Evolutionary conservation across 2,329 filamentous ascomycete species (phyloP).

Genomic region (Exutisphaerella laricina): DNA sequence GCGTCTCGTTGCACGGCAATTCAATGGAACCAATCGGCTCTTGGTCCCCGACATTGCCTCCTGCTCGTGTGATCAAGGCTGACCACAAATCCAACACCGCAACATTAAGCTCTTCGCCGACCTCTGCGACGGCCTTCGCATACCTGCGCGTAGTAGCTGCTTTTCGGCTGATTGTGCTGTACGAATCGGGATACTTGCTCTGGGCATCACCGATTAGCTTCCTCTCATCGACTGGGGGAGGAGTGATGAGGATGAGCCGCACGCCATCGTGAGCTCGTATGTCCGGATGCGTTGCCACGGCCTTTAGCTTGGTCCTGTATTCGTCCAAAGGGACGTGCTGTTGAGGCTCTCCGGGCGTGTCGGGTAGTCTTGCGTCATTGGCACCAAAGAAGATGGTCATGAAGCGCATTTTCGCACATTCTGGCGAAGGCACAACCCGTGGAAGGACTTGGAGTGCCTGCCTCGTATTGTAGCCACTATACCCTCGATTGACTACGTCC

Average conservation of each 20-base stretch:
- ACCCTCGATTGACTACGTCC: conserved; percentile 83
- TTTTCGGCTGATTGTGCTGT: conserved; percentile 42
- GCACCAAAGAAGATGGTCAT: conserved; percentile 67
- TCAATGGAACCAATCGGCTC: conserved; percentile 48
- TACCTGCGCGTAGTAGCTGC: conserved; percentile 59
- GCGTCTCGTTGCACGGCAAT: conserved; percentile 52
- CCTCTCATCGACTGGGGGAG: conserved; percentile 47
- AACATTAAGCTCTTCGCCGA: conserved; percentile 52
- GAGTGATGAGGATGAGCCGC: conserved; percentile 70
- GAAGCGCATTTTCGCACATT: conserved; percentile 58
- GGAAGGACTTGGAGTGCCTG: conserved; percentile 66
- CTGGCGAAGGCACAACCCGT: conserved; percentile 63
- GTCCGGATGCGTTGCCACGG: conserved; percentile 66
- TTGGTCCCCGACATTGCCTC: conserved; percentile 43
- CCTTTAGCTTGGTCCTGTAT: conserved; percentile 66
- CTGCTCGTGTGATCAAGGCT: conserved; percentile 63
- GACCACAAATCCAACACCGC: conserved; percentile 74
- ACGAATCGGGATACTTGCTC: conserved; percentile 12
- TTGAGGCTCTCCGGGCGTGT: conserved; percentile 48
- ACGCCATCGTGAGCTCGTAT: conserved; percentile 62
- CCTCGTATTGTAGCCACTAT: conserved; percentile 76
- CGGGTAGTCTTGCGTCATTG: conserved; percentile 74
- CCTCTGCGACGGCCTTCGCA: conserved; percentile 58
- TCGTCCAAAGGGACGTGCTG: conserved; percentile 75
- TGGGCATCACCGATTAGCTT: conserved; percentile 15